Percentiles rank a stretch among this genome's conserved stretches.
phyloP scores from a whole-genome alignment of 2,329 filamentous ascomycete species.

The Coniochaeta sp. region DNA sequence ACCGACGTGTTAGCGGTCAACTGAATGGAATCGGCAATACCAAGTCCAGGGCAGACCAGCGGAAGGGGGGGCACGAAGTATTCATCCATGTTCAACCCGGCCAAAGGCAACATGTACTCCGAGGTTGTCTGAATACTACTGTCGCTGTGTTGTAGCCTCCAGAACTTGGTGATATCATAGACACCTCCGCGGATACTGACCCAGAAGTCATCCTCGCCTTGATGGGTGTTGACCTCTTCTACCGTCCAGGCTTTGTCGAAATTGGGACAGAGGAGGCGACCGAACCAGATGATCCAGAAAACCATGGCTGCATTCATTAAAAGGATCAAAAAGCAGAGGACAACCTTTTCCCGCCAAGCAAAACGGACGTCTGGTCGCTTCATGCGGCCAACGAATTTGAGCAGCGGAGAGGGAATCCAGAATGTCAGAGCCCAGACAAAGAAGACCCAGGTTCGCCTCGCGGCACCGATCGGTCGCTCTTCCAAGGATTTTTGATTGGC shows the following conservation, averaged over 20 bases:
- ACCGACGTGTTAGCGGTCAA: constrained; percentile 32
- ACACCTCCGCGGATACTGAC: constrained; percentile 83
- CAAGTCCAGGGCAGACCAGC: constrained; percentile 67
- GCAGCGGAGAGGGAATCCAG: constrained; percentile 83
- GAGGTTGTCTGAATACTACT: constrained; percentile 51
- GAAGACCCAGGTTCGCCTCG: constrained; percentile 70
- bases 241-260: constrained; percentile 81
- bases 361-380: constrained; percentile 93
- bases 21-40: constrained; percentile 45
- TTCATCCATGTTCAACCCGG: constrained; percentile 70
- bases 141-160: constrained; percentile 78
- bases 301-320: constrained; percentile 74
- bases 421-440: constrained; percentile 84
- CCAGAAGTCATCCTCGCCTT: constrained; percentile 70
- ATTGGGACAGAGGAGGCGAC: constrained; percentile 80
- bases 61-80: constrained; percentile 79
- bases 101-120: constrained; percentile 67
- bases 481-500: constrained; percentile 71
- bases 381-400: constrained; percentile 85
- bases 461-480: constrained; percentile 54
- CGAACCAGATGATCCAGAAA: constrained; percentile 89
- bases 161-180: constrained; percentile 89
- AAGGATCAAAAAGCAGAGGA: constrained; percentile 72
- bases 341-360: constrained; percentile 94
- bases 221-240: constrained; percentile 62